Conservation (phyloP, 768 basidiomycete genomes). For the Rubroboletus satanas region DNA sequence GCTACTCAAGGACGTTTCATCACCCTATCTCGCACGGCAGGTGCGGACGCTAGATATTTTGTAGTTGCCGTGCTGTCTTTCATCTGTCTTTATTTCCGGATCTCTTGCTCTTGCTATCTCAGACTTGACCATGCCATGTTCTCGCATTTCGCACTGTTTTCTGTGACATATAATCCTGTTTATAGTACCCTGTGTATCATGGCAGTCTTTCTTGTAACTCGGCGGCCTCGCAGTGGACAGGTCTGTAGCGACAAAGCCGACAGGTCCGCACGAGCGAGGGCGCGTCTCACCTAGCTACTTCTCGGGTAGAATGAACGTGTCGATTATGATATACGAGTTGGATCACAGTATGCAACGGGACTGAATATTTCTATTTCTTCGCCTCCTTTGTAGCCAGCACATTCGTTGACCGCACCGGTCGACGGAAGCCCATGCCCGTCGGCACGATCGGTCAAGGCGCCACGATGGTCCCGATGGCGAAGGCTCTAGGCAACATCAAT, state of each 20-base stretch:
- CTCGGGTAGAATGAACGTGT: no score
- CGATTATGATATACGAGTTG: no score
- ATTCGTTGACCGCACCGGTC: no score
- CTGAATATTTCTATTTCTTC: no score
- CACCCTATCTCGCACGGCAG: no score
- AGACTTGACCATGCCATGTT: not conserved
- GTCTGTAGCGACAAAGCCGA: no score
- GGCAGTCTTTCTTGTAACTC: not conserved
- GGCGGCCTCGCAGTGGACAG: not conserved
- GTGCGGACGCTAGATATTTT: not conserved
- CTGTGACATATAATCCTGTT: not conserved
- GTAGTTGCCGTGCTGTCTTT: not conserved
- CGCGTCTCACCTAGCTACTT: no score
- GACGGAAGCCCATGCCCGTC: not conserved
- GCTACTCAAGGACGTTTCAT: not conserved
- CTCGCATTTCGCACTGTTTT: not conserved
- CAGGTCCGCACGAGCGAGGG: no score
- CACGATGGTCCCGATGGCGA: not conserved
- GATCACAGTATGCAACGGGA: no score
- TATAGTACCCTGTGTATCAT: not conserved
- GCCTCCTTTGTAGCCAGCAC: no score
- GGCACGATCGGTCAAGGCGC: not conserved
- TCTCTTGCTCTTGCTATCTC: not conserved
- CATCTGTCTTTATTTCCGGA: not conserved
- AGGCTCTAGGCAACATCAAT: no score